phyloP scores from a whole-genome alignment of 2,329 filamentous ascomycete species.

The Xylariaceae sp. region DNA sequence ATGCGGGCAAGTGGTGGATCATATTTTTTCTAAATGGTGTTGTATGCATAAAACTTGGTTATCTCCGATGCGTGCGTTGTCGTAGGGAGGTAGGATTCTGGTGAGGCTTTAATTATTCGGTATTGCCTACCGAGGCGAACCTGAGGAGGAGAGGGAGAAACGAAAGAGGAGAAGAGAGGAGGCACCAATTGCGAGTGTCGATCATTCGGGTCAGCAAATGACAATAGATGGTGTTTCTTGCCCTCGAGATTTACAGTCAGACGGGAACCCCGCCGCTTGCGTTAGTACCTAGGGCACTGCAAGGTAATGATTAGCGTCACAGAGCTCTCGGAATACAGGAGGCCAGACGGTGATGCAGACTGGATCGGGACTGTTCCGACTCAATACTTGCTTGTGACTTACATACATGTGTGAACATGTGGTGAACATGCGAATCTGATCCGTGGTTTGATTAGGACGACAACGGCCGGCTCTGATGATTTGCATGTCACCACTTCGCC shows the following conservation, averaged over 20 bases:
- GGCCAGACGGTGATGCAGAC: neutral
- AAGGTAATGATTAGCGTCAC: neutral
- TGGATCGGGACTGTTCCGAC: neutral
- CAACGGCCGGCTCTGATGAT: neutral
- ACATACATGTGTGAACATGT: neutral
- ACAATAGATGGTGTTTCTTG: conserved; percentile 7
- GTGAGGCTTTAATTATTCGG: neutral
- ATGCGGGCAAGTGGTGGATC: neutral
- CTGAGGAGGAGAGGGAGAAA: neutral
- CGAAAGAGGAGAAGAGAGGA: neutral
- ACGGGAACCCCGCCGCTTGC: conserved; percentile 12
- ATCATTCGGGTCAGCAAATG: conserved; percentile 10
- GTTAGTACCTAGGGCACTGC: neutral
- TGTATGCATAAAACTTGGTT: neutral
- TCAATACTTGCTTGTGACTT: neutral
- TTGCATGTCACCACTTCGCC: neutral
- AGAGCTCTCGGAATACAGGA: neutral
- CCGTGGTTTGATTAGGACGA: neutral
- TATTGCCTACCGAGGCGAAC: neutral
- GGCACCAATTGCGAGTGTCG: neutral
- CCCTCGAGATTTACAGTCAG: conserved; percentile 9
- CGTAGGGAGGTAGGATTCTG: neutral
- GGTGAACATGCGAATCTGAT: neutral
- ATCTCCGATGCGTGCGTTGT: neutral
- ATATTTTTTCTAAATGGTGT: neutral